These are phyloP conservation scores for Malus hybrid DNA, from an alignment of 331 rosid genomes.

Conservation along the genomic window DNA sequence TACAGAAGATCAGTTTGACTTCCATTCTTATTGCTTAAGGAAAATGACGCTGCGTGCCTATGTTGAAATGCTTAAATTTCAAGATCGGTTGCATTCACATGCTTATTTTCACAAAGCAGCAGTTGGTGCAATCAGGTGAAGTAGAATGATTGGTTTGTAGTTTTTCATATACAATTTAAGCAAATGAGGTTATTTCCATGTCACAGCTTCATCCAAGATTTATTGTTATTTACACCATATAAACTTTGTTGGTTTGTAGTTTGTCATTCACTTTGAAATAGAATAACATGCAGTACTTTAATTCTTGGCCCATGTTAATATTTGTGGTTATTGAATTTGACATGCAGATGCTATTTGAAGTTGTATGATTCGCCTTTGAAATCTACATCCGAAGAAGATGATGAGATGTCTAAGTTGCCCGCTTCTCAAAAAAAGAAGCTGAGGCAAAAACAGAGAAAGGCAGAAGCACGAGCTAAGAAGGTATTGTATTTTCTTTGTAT, in stretches of 20 bases:
- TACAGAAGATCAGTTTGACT: slow-evolving; percentile 97
- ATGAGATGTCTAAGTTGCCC: slow-evolving; percentile 66
- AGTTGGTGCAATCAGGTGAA: slow-evolving; percentile 87
- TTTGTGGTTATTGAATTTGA: slow-evolving; percentile 10
- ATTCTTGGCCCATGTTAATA: slow-evolving; percentile 2
- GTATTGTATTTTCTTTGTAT: slow-evolving; percentile 33
- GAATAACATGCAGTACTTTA: not conserved
- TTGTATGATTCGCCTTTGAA: slow-evolving; percentile 81
- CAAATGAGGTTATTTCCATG: not conserved
- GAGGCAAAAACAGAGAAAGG: slow-evolving; percentile 95
- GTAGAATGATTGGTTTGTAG: too few relatives aligned
- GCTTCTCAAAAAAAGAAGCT: slow-evolving; percentile 95
- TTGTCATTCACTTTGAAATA: not conserved
- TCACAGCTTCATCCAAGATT: not conserved
- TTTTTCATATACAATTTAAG: not conserved
- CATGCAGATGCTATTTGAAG: slow-evolving; percentile 82
- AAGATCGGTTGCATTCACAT: slow-evolving; percentile 93
- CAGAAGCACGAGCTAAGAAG: slow-evolving; percentile 94
- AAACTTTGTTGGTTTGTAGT: not conserved
- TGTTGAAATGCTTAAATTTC: slow-evolving; percentile 95
- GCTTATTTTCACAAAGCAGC: slow-evolving; percentile 94
- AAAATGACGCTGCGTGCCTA: slow-evolving; percentile 94
- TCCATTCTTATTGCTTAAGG: slow-evolving; percentile 96
- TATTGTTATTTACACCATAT: not conserved
- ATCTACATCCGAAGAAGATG: slow-evolving; percentile 72